Conservation (phyloP, 352 stramenopile species). For the Phytopythium cucurbitacearum region DNA sequence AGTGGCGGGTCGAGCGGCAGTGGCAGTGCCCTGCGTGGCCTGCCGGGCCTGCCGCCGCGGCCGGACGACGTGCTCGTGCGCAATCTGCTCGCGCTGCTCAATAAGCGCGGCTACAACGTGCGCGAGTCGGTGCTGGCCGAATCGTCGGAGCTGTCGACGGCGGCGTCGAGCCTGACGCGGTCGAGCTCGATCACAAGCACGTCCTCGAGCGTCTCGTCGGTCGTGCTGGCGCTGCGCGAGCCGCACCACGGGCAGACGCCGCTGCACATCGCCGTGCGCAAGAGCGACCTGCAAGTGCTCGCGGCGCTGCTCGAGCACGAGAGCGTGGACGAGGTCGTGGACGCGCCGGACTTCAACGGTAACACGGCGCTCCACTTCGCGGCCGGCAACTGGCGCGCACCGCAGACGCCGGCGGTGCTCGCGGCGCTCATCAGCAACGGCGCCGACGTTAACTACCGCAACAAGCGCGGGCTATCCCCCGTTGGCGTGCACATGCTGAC, state of each 20-base stretch:
- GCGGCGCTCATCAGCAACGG: conserved; percentile 44
- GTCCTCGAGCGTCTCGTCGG: conserved; percentile 57
- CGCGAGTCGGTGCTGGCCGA: conserved; percentile 51
- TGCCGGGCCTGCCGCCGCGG: conserved; percentile 11
- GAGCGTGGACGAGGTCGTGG: conserved; percentile 61
- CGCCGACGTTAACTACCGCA: conserved; percentile 40
- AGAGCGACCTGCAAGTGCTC: conserved; percentile 63
- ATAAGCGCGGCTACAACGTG: conserved; percentile 84
- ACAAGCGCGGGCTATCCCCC: conserved; percentile 64
- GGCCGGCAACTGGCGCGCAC: conserved; percentile 49
- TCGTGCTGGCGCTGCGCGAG: conserved; percentile 64
- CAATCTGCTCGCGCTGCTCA: conserved; percentile 70
- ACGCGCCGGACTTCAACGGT: conserved; percentile 70
- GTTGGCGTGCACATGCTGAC: conserved; percentile 79
- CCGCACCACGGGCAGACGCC: conserved; percentile 71
- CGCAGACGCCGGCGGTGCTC: conserved; percentile 39
- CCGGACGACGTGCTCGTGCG: conserved; percentile 63
- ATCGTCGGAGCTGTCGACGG: conserved; percentile 51
- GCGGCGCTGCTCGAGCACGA: conserved; percentile 69
- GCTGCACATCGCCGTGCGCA: conserved; percentile 75
- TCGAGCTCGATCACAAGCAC: conserved; percentile 58
- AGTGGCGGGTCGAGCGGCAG: conserved; percentile 14
- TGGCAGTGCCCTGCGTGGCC: conserved; percentile 7
- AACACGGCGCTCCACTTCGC: conserved; percentile 84
- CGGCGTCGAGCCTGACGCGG: conserved; percentile 19